These are phyloP conservation scores for Aristolochia contorta DNA, from an alignment of 164 flowering plant species.

Conservation along the genomic window DNA sequence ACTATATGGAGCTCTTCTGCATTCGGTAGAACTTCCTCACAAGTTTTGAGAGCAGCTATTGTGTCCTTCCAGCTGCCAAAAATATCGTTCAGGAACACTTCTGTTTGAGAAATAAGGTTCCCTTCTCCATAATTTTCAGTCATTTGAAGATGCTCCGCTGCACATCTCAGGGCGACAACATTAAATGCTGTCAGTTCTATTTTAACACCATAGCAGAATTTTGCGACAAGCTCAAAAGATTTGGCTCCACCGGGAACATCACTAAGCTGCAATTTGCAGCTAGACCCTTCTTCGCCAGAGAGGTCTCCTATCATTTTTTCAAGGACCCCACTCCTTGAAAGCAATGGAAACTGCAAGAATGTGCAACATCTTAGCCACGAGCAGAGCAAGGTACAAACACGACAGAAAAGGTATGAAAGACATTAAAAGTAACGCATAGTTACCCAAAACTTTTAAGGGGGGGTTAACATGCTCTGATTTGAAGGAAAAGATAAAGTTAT, in stretches of 20 bases:
- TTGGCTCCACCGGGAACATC: slow-evolving; percentile 74
- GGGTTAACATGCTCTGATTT: too few species aligned
- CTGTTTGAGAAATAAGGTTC: slow-evolving; percentile 51
- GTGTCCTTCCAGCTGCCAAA: slow-evolving; percentile 56
- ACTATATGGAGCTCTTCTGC: slow-evolving; percentile 67
- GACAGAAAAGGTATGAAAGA: too few species aligned
- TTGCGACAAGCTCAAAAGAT: slow-evolving; percentile 52
- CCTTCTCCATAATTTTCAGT: slow-evolving; percentile 56
- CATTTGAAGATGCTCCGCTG: slow-evolving; percentile 70
- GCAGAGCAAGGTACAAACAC: too few species aligned
- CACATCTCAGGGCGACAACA: slow-evolving; percentile 56
- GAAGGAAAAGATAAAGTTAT: too few species aligned
- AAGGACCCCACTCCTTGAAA: slow-evolving; percentile 54
- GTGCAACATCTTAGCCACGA: background rate
- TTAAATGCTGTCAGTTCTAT: slow-evolving; percentile 53
- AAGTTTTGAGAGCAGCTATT: slow-evolving; percentile 50
- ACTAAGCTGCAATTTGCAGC: slow-evolving; percentile 38
- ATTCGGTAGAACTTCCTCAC: slow-evolving; percentile 52
- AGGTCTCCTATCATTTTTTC: slow-evolving; percentile 37
- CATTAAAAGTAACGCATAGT: too few species aligned
- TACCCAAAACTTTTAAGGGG: too few species aligned
- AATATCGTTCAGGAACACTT: slow-evolving; percentile 44
- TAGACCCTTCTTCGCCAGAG: slow-evolving; percentile 22
- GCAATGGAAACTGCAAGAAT: slow-evolving; percentile 53
- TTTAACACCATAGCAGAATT: slow-evolving; percentile 67